Percentiles rank a stretch among this genome's conserved stretches.
phyloP scores from a whole-genome alignment of 23 red algal species.

The Chondrus crispus region DNA sequence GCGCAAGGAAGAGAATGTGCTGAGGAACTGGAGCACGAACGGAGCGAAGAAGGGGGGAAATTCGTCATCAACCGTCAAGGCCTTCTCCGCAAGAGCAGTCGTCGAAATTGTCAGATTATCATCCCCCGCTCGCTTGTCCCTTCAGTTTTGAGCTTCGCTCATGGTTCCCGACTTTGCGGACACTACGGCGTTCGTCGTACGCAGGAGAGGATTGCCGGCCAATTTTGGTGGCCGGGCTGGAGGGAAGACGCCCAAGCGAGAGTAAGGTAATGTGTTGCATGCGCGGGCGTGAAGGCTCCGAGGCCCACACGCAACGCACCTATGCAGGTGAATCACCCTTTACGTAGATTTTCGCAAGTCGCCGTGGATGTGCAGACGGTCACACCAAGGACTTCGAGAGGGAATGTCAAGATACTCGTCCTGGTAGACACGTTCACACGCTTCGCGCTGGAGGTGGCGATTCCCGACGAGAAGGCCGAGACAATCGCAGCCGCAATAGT shows the following conservation, averaged over 20 bases:
- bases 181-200: neutral
- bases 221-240: neutral
- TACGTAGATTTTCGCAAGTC: neutral
- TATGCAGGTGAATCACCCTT: neutral
- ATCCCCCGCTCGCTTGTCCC: neutral
- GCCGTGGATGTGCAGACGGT: neutral
- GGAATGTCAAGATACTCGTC: neutral
- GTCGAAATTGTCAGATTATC: neutral
- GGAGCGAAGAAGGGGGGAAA: neutral
- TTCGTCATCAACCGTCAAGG: neutral
- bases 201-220: neutral
- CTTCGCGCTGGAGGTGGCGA: neutral
- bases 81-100: neutral
- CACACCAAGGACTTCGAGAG: neutral
- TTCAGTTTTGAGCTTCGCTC: neutral
- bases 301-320: neutral
- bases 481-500: conserved; percentile 12
- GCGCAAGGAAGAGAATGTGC: neutral
- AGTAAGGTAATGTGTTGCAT: neutral
- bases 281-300: neutral
- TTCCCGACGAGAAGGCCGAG: neutral
- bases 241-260: neutral
- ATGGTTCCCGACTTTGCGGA: neutral
- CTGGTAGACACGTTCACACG: neutral
- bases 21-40: neutral